Percentiles rank a stretch among this genome's conserved stretches.
These are phyloP conservation scores for Litsea cubeba DNA, from an alignment of 164 flowering plant species.

Conservation along the genomic window DNA sequence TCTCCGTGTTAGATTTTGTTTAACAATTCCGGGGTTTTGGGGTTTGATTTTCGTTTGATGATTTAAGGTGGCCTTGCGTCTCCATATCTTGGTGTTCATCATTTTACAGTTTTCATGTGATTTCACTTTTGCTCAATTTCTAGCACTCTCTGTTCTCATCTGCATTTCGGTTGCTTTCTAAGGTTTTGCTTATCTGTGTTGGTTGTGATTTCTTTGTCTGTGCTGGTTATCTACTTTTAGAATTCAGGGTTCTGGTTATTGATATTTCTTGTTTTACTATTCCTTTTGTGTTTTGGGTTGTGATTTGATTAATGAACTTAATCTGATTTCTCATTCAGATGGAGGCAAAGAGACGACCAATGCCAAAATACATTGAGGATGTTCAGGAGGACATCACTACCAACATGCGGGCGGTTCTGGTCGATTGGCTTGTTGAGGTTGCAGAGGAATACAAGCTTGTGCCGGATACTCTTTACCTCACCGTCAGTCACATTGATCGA, in stretches of 20 bases:
- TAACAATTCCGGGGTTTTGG: background rate
- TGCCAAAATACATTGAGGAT: constrained; percentile 43
- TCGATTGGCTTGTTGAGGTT: constrained; percentile 84
- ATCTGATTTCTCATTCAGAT: constrained; percentile 22
- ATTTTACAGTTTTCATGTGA: too few relatives aligned
- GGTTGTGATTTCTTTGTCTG: background rate
- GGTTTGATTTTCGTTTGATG: background rate
- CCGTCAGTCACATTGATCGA: constrained; percentile 61
- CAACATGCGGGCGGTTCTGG: constrained; percentile 56
- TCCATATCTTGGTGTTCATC: background rate
- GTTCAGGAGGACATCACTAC: constrained; percentile 60
- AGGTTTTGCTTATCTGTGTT: too few relatives aligned
- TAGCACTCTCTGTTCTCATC: too few relatives aligned
- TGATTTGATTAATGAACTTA: too few relatives aligned
- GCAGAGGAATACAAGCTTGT: constrained; percentile 66
- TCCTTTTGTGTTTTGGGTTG: background rate
- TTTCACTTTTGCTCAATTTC: too few relatives aligned
- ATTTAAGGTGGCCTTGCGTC: background rate
- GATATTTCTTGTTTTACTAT: background rate
- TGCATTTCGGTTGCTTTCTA: too few relatives aligned
- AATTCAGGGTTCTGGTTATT: background rate
- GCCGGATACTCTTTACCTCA: constrained; percentile 59
- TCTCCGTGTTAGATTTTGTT: background rate
- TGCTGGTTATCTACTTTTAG: background rate
- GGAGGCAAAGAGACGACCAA: constrained; percentile 48